Evolutionary conservation across 202 grass and related monocot genomes (phyloP).

Genomic region (Musa balbisiana): DNA sequence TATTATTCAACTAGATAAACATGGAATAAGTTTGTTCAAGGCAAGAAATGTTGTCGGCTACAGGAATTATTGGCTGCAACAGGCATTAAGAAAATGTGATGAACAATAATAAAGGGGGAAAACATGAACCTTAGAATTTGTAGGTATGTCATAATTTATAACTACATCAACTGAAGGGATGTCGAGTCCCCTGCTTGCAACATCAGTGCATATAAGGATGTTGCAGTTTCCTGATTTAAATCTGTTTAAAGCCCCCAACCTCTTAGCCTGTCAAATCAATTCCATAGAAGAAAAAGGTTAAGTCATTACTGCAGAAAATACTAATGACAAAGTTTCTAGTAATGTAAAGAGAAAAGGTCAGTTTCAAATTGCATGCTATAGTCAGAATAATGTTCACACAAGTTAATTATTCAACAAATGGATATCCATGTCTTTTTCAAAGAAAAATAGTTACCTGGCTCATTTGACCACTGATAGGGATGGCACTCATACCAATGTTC

Average conservation of each 20-base stretch:
- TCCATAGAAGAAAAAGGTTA: neutral
- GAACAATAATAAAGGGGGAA: neutral
- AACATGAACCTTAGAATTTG: conserved; percentile 61
- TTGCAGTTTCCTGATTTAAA: conserved; percentile 76
- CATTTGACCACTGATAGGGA: conserved; percentile 91
- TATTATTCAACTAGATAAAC: too few species aligned
- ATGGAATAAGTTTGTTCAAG: too few species aligned
- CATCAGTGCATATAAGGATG: conserved; percentile 72
- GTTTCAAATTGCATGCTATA: neutral
- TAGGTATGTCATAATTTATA: conserved; percentile 86
- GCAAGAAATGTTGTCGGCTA: too few species aligned
- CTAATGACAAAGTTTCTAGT: neutral
- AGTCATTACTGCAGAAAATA: neutral
- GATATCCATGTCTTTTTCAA: neutral
- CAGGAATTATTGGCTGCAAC: neutral
- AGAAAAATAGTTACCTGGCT: conserved; percentile 48
- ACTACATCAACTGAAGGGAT: conserved; percentile 79
- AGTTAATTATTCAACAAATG: too few species aligned
- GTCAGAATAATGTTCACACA: too few species aligned
- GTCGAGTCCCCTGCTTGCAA: conserved; percentile 89
- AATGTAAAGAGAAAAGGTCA: neutral
- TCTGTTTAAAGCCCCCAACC: conserved; percentile 74
- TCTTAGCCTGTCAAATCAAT: conserved; percentile 52
- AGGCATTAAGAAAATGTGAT: neutral
- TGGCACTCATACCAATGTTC: conserved; percentile 71